A percentile compares a stretch with the other conserved stretches of the same genome.
These are phyloP conservation scores for Microbotryum intermedium DNA, from an alignment of 1,284 basidiomycete species.

Conservation along the genomic window DNA sequence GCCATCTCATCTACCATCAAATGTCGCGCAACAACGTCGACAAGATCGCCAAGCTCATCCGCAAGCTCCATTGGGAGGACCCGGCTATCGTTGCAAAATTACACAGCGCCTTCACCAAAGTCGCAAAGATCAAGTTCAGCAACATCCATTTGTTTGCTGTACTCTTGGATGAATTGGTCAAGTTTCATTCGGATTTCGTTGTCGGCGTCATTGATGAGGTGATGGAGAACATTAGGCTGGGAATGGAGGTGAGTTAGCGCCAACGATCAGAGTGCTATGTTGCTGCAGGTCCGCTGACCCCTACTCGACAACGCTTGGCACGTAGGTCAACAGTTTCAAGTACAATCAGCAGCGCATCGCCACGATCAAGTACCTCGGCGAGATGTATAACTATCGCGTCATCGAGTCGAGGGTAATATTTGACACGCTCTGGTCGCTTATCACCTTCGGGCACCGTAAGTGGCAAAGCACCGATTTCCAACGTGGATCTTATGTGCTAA, in stretches of 20 bases:
- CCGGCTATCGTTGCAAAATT: constrained; percentile 42
- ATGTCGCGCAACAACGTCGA: constrained; percentile 52
- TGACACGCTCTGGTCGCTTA: constrained; percentile 85
- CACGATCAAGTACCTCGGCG: constrained; percentile 86
- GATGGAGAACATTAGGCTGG: constrained; percentile 79
- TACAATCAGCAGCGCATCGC: constrained; percentile 88
- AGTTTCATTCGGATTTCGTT: constrained; percentile 82
- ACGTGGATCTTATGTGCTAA: background rate
- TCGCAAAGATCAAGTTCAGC: constrained; percentile 91
- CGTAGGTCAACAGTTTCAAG: constrained; percentile 79
- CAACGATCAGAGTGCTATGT: background rate
- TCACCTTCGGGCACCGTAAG: constrained; percentile 94
- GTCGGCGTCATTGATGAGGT: constrained; percentile 87
- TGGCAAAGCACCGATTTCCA: constrained; percentile 21
- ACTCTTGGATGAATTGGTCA: constrained; percentile 83
- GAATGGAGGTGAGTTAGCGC: constrained; percentile 55
- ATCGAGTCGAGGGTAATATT: constrained; percentile 82
- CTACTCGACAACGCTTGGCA: background rate
- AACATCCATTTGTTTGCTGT: constrained; percentile 88
- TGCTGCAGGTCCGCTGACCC: background rate
- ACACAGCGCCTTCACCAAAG: constrained; percentile 80
- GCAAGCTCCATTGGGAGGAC: constrained; percentile 95
- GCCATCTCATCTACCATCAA: constrained; percentile 81
- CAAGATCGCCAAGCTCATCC: constrained; percentile 59
- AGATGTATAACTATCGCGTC: constrained; percentile 94